phyloP scores from a whole-genome alignment of 2,329 filamentous ascomycete species.

The Hortaea sp. region DNA sequence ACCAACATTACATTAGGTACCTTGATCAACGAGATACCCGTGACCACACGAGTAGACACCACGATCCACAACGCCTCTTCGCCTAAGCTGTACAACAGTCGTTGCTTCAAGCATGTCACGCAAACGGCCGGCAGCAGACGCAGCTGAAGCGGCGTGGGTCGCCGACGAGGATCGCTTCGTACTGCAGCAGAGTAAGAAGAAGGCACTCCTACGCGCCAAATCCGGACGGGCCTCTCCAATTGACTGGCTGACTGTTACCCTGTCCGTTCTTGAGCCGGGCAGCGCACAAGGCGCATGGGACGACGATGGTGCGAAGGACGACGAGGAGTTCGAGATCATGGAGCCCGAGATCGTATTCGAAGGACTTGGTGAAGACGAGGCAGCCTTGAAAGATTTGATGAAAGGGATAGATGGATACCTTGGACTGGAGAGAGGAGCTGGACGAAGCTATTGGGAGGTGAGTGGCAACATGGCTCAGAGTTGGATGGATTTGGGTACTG shows the following conservation, averaged over 20 bases:
- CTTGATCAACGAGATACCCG: too few relatives aligned
- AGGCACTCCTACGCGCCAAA: constrained; percentile 87
- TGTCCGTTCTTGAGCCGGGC: constrained; percentile 78
- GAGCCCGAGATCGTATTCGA: constrained; percentile 76
- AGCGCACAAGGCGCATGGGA: constrained; percentile 57
- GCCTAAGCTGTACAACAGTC: too few relatives aligned
- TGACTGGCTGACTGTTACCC: constrained; percentile 83
- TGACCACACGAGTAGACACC: too few relatives aligned
- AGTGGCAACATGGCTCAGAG: constrained; percentile 8
- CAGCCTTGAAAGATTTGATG: constrained; percentile 57
- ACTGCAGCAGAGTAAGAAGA: constrained; percentile 93
- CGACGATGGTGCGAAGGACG: constrained; percentile 58
- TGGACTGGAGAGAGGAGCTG: constrained; percentile 64
- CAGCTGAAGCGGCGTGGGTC: constrained; percentile 57
- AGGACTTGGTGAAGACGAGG: constrained; percentile 46
- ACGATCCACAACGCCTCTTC: too few relatives aligned
- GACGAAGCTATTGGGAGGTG: constrained; percentile 74
- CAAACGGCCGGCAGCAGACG: constrained; percentile 31
- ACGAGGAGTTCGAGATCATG: constrained; percentile 67
- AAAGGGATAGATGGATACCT: constrained; percentile 73
- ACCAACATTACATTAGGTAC: too few relatives aligned
- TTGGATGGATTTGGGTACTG: not conserved
- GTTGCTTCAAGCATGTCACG: constrained; percentile 21
- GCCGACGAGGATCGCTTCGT: constrained; percentile 95
- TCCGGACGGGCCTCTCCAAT: constrained; percentile 85